A percentile compares a stretch with the other conserved stretches of the same genome.
phyloP scores from a whole-genome alignment of 345 rosid species.

The Streptanthus diversifolius region DNA sequence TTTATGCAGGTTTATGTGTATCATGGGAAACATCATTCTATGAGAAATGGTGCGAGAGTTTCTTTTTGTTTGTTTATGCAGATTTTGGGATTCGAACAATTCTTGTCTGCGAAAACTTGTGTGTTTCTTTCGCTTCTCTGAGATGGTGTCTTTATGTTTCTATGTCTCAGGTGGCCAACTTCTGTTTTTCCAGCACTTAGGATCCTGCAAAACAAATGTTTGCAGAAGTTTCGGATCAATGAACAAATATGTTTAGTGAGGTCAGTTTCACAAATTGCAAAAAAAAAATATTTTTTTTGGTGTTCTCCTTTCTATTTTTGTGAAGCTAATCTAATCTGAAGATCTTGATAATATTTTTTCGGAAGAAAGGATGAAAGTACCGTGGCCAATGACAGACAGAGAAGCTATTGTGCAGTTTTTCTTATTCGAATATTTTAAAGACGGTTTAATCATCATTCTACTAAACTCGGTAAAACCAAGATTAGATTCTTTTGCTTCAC shows the following conservation, averaged over 20 bases:
- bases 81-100: neutral
- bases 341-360: conserved; percentile 28
- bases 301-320: conserved; percentile 5
- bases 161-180: conserved; percentile 84
- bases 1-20: conserved; percentile 71
- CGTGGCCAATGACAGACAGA: conserved; percentile 87
- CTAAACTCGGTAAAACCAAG: conserved; percentile 59
- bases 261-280: conserved; percentile 38
- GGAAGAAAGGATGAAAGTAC: conserved; percentile 90
- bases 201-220: conserved; percentile 46
- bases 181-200: conserved; percentile 62
- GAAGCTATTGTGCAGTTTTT: conserved; percentile 75
- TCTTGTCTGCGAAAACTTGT: too few relatives aligned
- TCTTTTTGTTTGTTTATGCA: neutral
- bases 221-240: conserved; percentile 55
- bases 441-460: conserved; percentile 58
- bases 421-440: conserved; percentile 64
- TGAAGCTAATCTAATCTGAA: conserved; percentile 30
- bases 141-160: neutral
- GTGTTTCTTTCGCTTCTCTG: too few relatives aligned
- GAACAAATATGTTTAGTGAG: conserved; percentile 79
- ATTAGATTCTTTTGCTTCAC: neutral
- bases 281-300: too few relatives aligned
- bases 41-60: conserved; percentile 63
- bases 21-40: conserved; percentile 75